Conservation (phyloP, 768 basidiomycete genomes). For the Strobilomyces confusus region DNA sequence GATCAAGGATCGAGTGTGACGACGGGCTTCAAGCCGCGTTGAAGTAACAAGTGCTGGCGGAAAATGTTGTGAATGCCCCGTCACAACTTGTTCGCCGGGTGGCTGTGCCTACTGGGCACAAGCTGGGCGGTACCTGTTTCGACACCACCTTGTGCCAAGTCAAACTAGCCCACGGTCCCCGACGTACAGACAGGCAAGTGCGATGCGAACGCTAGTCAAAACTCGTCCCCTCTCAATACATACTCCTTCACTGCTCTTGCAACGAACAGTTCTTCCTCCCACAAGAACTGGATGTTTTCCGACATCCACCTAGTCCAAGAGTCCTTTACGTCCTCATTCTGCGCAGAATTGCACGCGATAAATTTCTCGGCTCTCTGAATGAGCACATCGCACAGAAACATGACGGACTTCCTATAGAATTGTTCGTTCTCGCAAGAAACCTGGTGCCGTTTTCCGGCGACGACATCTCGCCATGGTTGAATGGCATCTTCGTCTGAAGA, state of each 20-base stretch:
- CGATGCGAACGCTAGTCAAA: conserved; percentile 28
- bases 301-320: conserved; percentile 34
- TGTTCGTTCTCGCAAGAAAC: conserved; percentile 49
- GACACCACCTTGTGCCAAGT: no score
- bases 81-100: background rate
- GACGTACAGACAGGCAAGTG: no score
- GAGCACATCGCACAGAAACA: conserved; percentile 37
- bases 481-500: conserved; percentile 31
- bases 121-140: no score
- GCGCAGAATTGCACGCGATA: conserved; percentile 2
- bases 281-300: conserved; percentile 46
- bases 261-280: conserved; percentile 59
- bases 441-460: conserved; percentile 40
- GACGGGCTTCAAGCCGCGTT: conserved; percentile 5
- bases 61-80: background rate
- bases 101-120: conserved; percentile 16
- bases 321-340: background rate
- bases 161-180: no score
- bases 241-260: conserved; percentile 45
- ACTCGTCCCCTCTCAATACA: conserved; percentile 44
- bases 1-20: conserved; percentile 10
- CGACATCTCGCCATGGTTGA: conserved; percentile 51
- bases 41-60: background rate
- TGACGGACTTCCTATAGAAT: conserved; percentile 42
- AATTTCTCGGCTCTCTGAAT: conserved; percentile 30